Percentiles rank a stretch among this genome's conserved stretches.
These are phyloP conservation scores for Passiflora organensis DNA, from an alignment of 345 rosid genomes.

Conservation along the genomic window DNA sequence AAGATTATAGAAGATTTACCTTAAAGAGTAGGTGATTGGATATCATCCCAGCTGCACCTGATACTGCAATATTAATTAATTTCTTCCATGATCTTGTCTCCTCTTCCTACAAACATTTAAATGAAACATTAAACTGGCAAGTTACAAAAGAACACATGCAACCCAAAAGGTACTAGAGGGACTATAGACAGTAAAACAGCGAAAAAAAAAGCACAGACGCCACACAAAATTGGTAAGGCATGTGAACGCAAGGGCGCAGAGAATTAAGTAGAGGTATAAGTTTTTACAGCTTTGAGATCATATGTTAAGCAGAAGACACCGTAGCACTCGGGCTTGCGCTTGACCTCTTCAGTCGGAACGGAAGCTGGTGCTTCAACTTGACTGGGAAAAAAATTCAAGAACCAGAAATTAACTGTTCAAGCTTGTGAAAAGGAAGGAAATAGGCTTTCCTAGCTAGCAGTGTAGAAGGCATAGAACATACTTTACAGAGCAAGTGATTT, in stretches of 20 bases:
- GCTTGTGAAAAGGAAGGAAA: not conserved
- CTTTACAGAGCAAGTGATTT: conserved; percentile 74
- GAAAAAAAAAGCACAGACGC: not conserved
- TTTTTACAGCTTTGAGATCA: conserved; percentile 78
- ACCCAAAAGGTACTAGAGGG: not conserved
- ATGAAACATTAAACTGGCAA: no score
- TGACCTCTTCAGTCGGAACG: conserved; percentile 36
- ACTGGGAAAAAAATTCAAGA: conserved; percentile 17
- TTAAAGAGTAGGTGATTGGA: conserved; percentile 94
- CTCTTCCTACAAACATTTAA: conserved; percentile 55
- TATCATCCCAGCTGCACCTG: conserved; percentile 98
- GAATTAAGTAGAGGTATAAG: not conserved
- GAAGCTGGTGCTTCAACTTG: conserved; percentile 54
- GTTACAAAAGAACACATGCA: not conserved
- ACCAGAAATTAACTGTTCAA: not conserved
- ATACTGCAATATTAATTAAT: conserved; percentile 64
- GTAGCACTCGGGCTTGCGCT: conserved; percentile 58
- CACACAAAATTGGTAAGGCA: no score
- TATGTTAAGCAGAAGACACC: conserved; percentile 95
- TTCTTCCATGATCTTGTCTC: conserved; percentile 93
- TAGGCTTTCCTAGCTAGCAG: not conserved
- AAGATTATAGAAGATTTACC: conserved; percentile 49
- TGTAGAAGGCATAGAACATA: conserved; percentile 17
- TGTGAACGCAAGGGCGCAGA: not conserved
- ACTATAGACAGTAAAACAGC: not conserved